These are phyloP conservation scores for Coemansia aciculifera DNA, from an alignment of 192 early-diverging fungal genomes.

Conservation along the genomic window DNA sequence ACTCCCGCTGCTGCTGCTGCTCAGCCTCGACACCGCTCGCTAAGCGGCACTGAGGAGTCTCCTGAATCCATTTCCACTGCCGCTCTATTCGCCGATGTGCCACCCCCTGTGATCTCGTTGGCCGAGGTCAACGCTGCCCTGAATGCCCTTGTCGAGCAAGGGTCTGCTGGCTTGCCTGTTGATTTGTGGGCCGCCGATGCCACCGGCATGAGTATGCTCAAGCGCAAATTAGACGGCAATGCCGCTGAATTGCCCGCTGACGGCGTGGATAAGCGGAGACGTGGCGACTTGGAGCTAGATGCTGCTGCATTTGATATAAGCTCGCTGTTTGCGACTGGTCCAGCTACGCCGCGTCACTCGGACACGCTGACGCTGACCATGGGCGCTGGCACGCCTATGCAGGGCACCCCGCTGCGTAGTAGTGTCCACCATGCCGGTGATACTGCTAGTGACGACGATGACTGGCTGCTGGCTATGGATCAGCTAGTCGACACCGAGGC, in stretches of 20 bases:
- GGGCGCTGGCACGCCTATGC: slow-evolving; percentile 43
- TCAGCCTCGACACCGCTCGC: neutral
- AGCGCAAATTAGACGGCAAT: slow-evolving; percentile 19
- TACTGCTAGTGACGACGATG: slow-evolving; percentile 16
- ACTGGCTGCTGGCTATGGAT: slow-evolving; percentile 48
- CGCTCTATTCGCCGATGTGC: neutral
- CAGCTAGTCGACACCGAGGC: slow-evolving; percentile 54
- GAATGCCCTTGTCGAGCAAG: slow-evolving; percentile 21
- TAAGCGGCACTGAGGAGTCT: neutral
- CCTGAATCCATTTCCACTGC: neutral
- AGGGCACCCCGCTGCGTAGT: neutral
- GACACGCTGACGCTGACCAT: slow-evolving; percentile 8
- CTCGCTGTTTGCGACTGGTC: slow-evolving; percentile 16
- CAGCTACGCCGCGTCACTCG: neutral
- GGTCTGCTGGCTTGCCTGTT: neutral
- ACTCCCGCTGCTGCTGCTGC: neutral
- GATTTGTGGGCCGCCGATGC: neutral
- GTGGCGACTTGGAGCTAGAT: neutral
- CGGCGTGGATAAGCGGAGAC: slow-evolving; percentile 6
- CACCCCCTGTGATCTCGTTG: slow-evolving; percentile 21
- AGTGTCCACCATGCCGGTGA: slow-evolving; percentile 16
- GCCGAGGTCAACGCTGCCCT: slow-evolving; percentile 37
- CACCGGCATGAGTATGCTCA: neutral
- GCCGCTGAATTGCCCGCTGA: neutral
- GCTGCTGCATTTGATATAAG: slow-evolving; percentile 11